Evolutionary conservation across 1,284 basidiomycete species (phyloP), one percentile per base, ranked within the genome.

Genomic region (Erythrobasidium hasegawianum): DNA sequence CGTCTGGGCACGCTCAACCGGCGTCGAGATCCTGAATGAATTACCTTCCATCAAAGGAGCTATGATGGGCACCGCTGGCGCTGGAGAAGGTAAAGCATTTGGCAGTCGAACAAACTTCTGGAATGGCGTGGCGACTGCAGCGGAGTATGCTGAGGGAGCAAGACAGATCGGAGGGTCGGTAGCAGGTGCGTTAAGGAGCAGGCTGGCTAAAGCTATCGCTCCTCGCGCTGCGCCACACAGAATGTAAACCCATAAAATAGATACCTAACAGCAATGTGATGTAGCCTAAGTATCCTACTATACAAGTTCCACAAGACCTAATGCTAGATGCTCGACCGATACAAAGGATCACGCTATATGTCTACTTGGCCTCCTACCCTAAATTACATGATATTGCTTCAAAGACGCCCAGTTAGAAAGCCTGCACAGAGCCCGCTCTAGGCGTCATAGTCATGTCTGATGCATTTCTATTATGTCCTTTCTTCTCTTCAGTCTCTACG

Each of bases 11-110:
- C 84, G 93, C 56, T 88, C 87, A 0, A 84, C 87, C 10, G 93
- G 92, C 0, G 76, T 96, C n/a, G 92, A 96, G 74, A 85, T 95
- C 9, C 74, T 96, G 52, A 95, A 97, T 74, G 92, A 97, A 78
- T 77, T 95, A 18, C 87, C 88, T 68, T 80, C 84, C 0, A 73
- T 96, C 69, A 96, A 96, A 78, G 83, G 84, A 5, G 85, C 86
- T 1, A 77, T 96, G 26, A 92, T 96, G 89, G 82, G 86, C 73
- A 81, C 82, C 20, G 92, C 89, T 2, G 92, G 92, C 1, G 78
- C 77, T n/a, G 64, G 52, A 40, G 68, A 2, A 16, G 54, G 33
- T 24, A 45, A 49, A 45, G 52, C 33, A n/a, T 16, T 45, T 1
- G 27, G 26, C 20, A 40, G 58, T 4, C 52, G 58, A 11, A 29